Evolutionary conservation across 495 filamentous ascomycete genomes (phyloP).

Genomic region (Xylaria cubensis): DNA sequence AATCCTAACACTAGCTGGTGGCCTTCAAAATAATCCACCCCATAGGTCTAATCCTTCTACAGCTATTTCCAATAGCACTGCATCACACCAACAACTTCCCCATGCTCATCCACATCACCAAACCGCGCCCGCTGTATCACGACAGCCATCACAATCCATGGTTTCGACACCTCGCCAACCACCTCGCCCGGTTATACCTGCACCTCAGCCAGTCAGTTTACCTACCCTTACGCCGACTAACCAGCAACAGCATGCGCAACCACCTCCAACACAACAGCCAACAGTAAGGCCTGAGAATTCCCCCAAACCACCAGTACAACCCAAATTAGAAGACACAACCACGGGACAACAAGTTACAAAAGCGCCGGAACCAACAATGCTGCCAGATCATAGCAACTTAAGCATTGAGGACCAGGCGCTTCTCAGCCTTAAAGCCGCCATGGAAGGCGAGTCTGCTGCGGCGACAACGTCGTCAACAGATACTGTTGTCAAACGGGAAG

Average conservation of each 20-base stretch:
- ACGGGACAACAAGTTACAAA: conserved; percentile 8
- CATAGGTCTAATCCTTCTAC: conserved; percentile 32
- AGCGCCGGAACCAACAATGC: conserved; percentile 1
- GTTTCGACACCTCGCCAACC: conserved; percentile 5
- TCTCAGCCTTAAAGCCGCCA: conserved; percentile 36
- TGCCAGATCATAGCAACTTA: conserved; percentile 29
- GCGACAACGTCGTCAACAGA: conserved; percentile 9
- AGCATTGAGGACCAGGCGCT: conserved; percentile 39
- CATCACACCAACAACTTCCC: conserved; percentile 31
- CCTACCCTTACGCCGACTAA: conserved; percentile 36
- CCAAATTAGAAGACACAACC: conserved; percentile 9
- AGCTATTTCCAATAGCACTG: conserved; percentile 29
- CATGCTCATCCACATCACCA: conserved; percentile 32
- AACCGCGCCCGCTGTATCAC: conserved; percentile 26
- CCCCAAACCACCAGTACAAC: background rate
- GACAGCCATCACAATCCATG: conserved; percentile 14
- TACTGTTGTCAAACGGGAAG: conserved; percentile 28
- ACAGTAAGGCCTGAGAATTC: conserved; percentile 16
- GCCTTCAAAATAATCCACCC: conserved; percentile 46
- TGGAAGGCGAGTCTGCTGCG: conserved; percentile 32
- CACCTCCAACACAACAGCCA: conserved; percentile 19
- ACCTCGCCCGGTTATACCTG: conserved; percentile 39
- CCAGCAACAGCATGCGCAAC: conserved; percentile 35
- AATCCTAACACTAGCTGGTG: conserved; percentile 60
- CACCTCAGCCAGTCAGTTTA: conserved; percentile 42